Base-by-base conservation (phyloP, 176 grass and related monocot species). In the Zoysia japonica region DNA sequence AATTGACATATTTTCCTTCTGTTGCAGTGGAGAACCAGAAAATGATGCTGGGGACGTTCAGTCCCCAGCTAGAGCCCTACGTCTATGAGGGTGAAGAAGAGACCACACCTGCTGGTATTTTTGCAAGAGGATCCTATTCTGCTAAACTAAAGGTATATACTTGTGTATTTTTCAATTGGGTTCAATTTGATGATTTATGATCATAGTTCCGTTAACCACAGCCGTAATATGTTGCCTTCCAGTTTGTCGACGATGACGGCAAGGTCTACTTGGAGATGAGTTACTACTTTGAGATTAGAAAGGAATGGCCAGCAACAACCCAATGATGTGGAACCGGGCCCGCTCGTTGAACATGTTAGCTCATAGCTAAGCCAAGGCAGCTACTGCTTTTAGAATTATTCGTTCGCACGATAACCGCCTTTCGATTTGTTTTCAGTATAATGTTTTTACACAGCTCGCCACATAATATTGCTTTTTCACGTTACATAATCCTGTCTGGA, bases 251-350 rank as follows among this genome's bases (percentile, higher is more conserved):
- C 38, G 93, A 96, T 77, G 93, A 96, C 84, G 93, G 90, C 42
- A 93, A 96, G 69, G 81, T 77, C 76, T 96, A 96, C 79, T 82
- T 96, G 85, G 93, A 96, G 67, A 92, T 92, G 90, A 85, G 68
- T 78, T 96, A 96, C 87, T 86, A 92, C 77, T 96, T 96, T 57
- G 93, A 96, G 71, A 96, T 96, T 79, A 92, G 87, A 67, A 96
- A 93, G 82, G 93, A 96, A 0, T 96, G 93, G 93, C 85, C 83
- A 77, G 59, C 13, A 64, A 11, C 53, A 57, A n/a, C 38, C 44
- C 65, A 80, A 80, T 94, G 86, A 91, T 78, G 68, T 78, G 87
- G 74, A 36, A 15, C 38, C 82, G 57, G 15, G 68, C 40, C 66
- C 10, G 47, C 88, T 78, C 46, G 11, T 70, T 35, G 19, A 56